Base-by-base conservation (phyloP, 495 filamentous ascomycete species). In the Xylaria venustula region DNA sequence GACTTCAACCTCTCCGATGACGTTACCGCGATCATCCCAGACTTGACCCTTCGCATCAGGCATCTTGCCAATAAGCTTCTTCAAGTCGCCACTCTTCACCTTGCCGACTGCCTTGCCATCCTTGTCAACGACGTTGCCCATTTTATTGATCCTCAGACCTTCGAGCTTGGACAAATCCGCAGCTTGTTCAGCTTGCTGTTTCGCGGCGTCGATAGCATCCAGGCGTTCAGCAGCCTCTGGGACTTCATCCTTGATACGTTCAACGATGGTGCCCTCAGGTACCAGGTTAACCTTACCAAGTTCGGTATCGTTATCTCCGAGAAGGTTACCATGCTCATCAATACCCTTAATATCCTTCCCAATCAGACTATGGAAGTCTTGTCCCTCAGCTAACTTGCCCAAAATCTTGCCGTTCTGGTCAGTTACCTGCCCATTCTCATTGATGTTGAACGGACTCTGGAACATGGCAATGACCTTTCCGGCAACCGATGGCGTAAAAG, bases 241-340 rank as follows among this genome's bases (percentile, higher is more conserved):
- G 41, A 81, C 76, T 32, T 59, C 61, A 49, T 77, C 71, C 66
- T 83, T 91, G 4, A 84, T 83, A 5, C 78, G 80, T 32, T 85
- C 72, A 42, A 85, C 79, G 62, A 90, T 85, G 26, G 54, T 70
- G 19, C 83, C 84, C 36, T 90, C 90, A 7, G 88, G 81, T 20
- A 91, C 87, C 22, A 92, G 79, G 69, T 91, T 87, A n/a, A 87
- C 86, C 61, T 87, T 87, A 51, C 91, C 91, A 69, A 91, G 87
- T 28, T 90, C 83, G 65, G 90, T 92, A 42, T 90, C 91, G 51
- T 83, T 85, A 63, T 85, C 87, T 64, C 92, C 91, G 37, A 92
- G 74, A 45, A 96, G 88, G 62, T 94, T 90, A 14, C 91, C 91
- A 66, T 94, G 88, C 45, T 87, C 81, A 65, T 94, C 91, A 40